phyloP scores from a whole-genome alignment of 2,329 filamentous ascomycete genomes.

The Pyrenophora graminea region DNA sequence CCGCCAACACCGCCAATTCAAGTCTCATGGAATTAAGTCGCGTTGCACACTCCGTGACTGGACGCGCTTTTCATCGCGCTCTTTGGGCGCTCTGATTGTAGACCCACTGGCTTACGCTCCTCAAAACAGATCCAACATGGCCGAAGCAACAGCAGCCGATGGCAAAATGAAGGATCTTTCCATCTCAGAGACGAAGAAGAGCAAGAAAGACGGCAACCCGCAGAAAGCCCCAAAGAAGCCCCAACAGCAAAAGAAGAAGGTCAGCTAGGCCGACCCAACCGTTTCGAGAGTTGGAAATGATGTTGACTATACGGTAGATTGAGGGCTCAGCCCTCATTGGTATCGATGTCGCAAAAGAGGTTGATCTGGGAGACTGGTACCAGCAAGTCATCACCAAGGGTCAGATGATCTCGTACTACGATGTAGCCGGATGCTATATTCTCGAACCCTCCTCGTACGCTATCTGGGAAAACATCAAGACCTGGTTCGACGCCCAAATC shows the following conservation, averaged over 20 bases:
- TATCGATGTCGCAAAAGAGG: slow-evolving; percentile 82
- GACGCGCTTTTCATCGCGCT: too few species aligned
- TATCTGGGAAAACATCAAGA: slow-evolving; percentile 70
- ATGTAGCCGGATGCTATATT: slow-evolving; percentile 75
- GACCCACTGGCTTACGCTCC: slow-evolving; percentile 10
- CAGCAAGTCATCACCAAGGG: slow-evolving; percentile 96
- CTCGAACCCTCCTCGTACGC: slow-evolving; percentile 68
- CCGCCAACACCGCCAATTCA: slow-evolving; percentile 24
- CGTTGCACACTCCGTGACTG: neutral
- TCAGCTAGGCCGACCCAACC: slow-evolving; percentile 15
- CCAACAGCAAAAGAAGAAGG: slow-evolving; percentile 55
- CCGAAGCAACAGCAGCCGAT: slow-evolving; percentile 41
- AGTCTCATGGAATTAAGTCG: neutral
- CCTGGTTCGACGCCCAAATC: slow-evolving; percentile 67
- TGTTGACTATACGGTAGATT: slow-evolving; percentile 46
- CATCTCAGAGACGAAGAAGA: slow-evolving; percentile 47
- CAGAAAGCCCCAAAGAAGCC: slow-evolving; percentile 48
- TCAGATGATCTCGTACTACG: slow-evolving; percentile 97
- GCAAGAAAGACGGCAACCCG: slow-evolving; percentile 42
- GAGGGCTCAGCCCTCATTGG: slow-evolving; percentile 74
- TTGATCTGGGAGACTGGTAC: slow-evolving; percentile 94
- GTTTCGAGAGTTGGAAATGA: neutral
- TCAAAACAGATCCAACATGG: slow-evolving; percentile 30
- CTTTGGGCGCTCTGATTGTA: neutral
- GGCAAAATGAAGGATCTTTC: slow-evolving; percentile 53